Percentiles rank a stretch among this genome's conserved stretches.
phyloP scores from a whole-genome alignment of 2,329 filamentous ascomycete genomes.

The Aureobasidium melanogenum region DNA sequence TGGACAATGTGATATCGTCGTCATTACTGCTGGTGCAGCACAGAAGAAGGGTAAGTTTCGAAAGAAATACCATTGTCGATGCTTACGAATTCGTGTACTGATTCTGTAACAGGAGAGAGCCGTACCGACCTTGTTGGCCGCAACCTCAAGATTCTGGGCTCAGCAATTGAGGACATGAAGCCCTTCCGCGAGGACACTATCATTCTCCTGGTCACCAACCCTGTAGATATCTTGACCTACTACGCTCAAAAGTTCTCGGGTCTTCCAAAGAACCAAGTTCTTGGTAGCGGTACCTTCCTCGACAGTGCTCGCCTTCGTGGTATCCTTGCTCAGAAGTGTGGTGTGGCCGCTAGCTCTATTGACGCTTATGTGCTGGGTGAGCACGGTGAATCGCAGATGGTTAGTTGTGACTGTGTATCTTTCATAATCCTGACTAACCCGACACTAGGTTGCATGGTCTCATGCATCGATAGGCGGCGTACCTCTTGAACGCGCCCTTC shows the following conservation, averaged over 20 bases:
- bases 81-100: not conserved
- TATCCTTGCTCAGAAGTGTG: constrained; percentile 31
- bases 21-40: constrained; percentile 48
- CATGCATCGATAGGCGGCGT: constrained; percentile 35
- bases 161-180: constrained; percentile 40
- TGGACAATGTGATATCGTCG: constrained; percentile 45
- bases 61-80: not conserved
- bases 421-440: not conserved
- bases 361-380: constrained; percentile 41
- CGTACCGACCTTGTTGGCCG: constrained; percentile 39
- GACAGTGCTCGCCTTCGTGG: constrained; percentile 44
- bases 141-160: constrained; percentile 40
- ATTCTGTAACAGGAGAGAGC: constrained; percentile 27
- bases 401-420: constrained; percentile 15
- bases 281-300: constrained; percentile 46
- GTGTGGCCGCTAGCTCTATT: constrained; percentile 31
- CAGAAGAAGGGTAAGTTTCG: constrained; percentile 31
- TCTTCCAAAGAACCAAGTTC: constrained; percentile 40
- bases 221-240: constrained; percentile 46
- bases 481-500: constrained; percentile 27
- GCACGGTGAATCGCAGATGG: constrained; percentile 41
- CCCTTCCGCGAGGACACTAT: constrained; percentile 41
- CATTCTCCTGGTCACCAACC: constrained; percentile 45
- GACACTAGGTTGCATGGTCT: constrained; percentile 34
- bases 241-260: constrained; percentile 40